Evolutionary conservation across 257 asterid species (phyloP), one percentile per base, ranked within the genome.

Genomic region (Salvia splendens): DNA sequence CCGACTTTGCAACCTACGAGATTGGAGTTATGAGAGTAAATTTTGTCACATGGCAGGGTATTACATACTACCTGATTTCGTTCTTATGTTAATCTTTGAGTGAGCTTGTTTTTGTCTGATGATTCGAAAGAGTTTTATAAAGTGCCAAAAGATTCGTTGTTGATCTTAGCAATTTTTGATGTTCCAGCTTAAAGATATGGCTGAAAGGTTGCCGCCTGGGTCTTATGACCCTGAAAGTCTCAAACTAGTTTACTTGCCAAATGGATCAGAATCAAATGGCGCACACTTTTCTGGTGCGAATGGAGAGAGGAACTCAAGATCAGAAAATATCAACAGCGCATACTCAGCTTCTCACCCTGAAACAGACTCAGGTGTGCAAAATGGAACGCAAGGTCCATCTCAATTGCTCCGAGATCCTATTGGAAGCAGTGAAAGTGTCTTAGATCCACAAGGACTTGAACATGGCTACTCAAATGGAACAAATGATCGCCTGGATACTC

Each of bases 121-220:
- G 15, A 53, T 30, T 33, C 12, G 43, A 28, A 7, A 10, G 33
- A 28, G 41, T 46, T n/a, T 42, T 45, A 20, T n/a, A 50, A 35
- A 38, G 59, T 54, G 55, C 61, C 24, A 48, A 33, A 16, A 68
- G 33, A 11, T 32, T 17, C 68, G 54, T 55, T 32, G 20, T 38
- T 61, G 32, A 71, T 72, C 36, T 49, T 14, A 73, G 33, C 33
- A n/a, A 55, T 61, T 75, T 61, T 46, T n/a, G 54, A 41, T 41
- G 17, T 73, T n/a, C 65, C 85, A 93, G 99, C 92, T 93, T 68
- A 93, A 89, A 80, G 96, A 93, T 70, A 87, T 93, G 94, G 97
- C 98, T 0, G 95, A 85, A 81, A 84, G 89, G 61, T 80, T 93
- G 78, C 97, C 97, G 14, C 94, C 96, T 5, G 96, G 94, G 55